Percentiles rank a stretch among this genome's conserved stretches.
These are phyloP conservation scores for Yamadazyma pseudoaaseri DNA, from an alignment of 1,139 yeast species.

Conservation along the genomic window DNA sequence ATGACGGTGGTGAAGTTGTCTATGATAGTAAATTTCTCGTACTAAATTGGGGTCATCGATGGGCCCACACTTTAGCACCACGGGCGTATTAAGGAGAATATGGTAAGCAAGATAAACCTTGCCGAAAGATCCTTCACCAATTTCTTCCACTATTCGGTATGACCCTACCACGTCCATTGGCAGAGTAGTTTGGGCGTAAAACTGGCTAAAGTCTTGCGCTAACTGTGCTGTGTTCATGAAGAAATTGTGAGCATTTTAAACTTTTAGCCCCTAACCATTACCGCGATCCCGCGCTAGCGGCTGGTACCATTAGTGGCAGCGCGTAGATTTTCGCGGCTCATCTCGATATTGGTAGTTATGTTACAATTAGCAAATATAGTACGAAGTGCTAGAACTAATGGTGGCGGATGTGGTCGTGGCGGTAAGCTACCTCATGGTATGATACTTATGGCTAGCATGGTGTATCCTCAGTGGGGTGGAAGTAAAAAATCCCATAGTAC, in stretches of 20 bases:
- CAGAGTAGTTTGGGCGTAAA: constrained; percentile 55
- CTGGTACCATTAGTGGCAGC: no score
- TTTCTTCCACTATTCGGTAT: constrained; percentile 65
- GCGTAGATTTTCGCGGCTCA: no score
- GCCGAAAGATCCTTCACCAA: constrained; percentile 91
- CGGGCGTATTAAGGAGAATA: constrained; percentile 66
- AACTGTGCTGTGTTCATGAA: constrained; percentile 22
- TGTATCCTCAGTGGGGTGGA: no score
- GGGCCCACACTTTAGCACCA: constrained; percentile 84
- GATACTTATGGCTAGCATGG: no score
- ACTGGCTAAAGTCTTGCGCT: constrained; percentile 64
- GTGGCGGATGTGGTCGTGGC: no score
- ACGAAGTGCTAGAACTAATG: no score
- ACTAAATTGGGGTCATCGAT: constrained; percentile 86
- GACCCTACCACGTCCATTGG: constrained; percentile 70
- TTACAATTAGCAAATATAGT: no score
- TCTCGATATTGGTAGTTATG: constrained; percentile 1
- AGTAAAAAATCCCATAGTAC: no score
- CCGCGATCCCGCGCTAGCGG: no score
- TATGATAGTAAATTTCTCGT: constrained; percentile 85
- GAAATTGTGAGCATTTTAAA: no score
- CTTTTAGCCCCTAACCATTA: no score
- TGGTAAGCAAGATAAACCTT: constrained; percentile 85
- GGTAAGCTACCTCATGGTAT: no score
- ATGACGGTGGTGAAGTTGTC: constrained; percentile 80